phyloP scores from a whole-genome alignment of 1,139 yeast genomes.

The Saccharomyces hybrid region DNA sequence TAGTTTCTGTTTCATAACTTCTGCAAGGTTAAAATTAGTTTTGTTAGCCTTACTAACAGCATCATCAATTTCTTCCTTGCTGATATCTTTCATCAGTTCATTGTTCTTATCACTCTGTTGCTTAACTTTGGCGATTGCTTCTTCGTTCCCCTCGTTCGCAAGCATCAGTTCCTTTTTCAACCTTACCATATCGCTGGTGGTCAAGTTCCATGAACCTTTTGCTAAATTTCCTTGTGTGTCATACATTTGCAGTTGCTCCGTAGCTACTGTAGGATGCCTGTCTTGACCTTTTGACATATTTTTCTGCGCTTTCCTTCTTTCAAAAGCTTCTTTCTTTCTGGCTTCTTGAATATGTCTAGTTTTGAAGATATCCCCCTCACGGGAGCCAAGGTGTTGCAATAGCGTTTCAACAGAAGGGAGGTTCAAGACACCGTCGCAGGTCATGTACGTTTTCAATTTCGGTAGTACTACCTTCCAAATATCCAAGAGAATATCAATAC shows the following conservation, averaged over 20 bases:
- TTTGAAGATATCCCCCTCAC: slow-evolving; percentile 76
- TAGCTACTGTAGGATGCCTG: slow-evolving; percentile 66
- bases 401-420: slow-evolving; percentile 68
- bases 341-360: slow-evolving; percentile 60
- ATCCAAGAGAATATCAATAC: slow-evolving; percentile 71
- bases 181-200: slow-evolving; percentile 67
- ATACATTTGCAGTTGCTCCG: slow-evolving; percentile 68
- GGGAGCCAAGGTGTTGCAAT: slow-evolving; percentile 54
- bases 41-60: slow-evolving; percentile 32
- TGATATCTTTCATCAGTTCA: slow-evolving; percentile 20
- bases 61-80: slow-evolving; percentile 27
- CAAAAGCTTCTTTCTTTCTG: slow-evolving; percentile 55
- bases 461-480: slow-evolving; percentile 80
- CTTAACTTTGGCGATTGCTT: slow-evolving; percentile 62
- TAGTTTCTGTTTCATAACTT: slow-evolving; percentile 35
- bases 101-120: slow-evolving; percentile 30
- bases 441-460: slow-evolving; percentile 62
- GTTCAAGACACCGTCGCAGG: slow-evolving; percentile 82
- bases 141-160: slow-evolving; percentile 68
- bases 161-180: slow-evolving; percentile 59
- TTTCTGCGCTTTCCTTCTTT: slow-evolving; percentile 48
- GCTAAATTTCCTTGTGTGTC: slow-evolving; percentile 57
- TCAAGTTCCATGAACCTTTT: slow-evolving; percentile 57
- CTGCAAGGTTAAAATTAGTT: slow-evolving; percentile 38
- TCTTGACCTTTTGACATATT: slow-evolving; percentile 57